Evolutionary conservation across 306 rosid genomes (phyloP).

Genomic region (Vachellia collinsii): DNA sequence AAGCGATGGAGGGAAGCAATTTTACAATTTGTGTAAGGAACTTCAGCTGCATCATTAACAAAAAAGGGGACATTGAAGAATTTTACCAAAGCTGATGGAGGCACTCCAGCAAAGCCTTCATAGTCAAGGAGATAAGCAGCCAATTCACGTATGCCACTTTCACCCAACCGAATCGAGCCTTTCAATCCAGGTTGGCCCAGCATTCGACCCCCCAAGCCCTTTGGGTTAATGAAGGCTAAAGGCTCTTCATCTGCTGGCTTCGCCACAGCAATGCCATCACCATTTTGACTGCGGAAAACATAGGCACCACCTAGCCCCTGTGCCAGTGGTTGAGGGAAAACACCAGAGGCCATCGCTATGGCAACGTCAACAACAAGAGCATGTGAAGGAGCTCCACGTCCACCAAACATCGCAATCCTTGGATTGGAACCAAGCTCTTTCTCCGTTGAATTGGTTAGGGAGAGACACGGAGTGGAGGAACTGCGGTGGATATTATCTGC

Average conservation of each 20-base stretch:
- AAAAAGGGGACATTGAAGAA: slow-evolving; percentile 65
- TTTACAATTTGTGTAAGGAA: slow-evolving; percentile 48
- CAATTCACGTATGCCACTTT: slow-evolving; percentile 80
- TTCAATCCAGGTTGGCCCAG: slow-evolving; percentile 78
- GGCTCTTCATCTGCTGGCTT: slow-evolving; percentile 94
- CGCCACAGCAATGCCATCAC: slow-evolving; percentile 75
- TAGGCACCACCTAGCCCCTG: slow-evolving; percentile 88
- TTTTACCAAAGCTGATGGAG: slow-evolving; percentile 89
- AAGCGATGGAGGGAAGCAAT: slow-evolving; percentile 87
- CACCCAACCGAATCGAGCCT: slow-evolving; percentile 75
- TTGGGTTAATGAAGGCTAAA: slow-evolving; percentile 69
- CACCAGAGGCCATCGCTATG: slow-evolving; percentile 77
- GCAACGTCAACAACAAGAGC: slow-evolving; percentile 86
- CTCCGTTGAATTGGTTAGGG: slow-evolving; percentile 45
- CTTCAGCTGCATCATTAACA: slow-evolving; percentile 31
- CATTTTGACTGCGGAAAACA: slow-evolving; percentile 58
- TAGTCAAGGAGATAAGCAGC: slow-evolving; percentile 97
- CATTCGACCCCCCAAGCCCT: slow-evolving; percentile 61
- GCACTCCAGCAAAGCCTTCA: slow-evolving; percentile 79
- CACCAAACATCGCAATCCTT: slow-evolving; percentile 62
- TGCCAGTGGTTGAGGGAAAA: slow-evolving; percentile 59
- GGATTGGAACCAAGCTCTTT: slow-evolving; percentile 60
- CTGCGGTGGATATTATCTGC: slow-evolving; percentile 72
- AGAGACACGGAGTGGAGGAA: slow-evolving; percentile 89
- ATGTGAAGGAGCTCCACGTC: slow-evolving; percentile 56